Conservation (phyloP, 2,329 filamentous ascomycete genomes). For the Xylariales sp. region DNA sequence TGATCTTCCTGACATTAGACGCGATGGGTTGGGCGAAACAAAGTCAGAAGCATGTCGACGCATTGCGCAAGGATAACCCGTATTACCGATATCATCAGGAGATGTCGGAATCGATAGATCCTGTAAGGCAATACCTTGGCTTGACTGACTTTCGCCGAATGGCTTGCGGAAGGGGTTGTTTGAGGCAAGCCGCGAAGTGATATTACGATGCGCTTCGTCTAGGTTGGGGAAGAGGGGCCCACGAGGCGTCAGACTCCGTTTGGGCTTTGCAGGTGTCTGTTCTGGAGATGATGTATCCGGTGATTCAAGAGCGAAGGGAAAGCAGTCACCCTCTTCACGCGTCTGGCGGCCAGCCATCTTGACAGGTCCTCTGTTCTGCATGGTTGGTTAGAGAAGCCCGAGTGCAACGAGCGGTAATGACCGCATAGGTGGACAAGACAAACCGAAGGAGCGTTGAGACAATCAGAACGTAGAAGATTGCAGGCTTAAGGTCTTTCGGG, state of each 20-base stretch:
- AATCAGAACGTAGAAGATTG: too few species aligned
- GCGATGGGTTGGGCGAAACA: constrained; percentile 3
- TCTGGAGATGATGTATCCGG: background rate
- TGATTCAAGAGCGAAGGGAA: background rate
- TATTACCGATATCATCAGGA: constrained; percentile 3
- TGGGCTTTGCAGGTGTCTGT: constrained; percentile 4
- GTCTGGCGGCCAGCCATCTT: constrained; percentile 2
- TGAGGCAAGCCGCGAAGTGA: constrained; percentile 25
- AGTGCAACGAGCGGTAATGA: background rate
- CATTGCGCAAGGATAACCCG: background rate
- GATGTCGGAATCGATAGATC: constrained; percentile 3
- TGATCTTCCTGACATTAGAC: constrained; percentile 9
- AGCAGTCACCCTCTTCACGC: constrained; percentile 7
- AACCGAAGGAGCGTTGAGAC: too few species aligned
- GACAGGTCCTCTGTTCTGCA: background rate
- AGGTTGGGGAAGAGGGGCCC: constrained; percentile 32
- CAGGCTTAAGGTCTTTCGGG: too few species aligned
- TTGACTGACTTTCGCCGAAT: constrained; percentile 6
- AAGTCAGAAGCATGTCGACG: constrained; percentile 1
- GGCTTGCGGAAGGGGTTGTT: constrained; percentile 11
- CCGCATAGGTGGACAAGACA: too few species aligned
- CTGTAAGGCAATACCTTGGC: constrained; percentile 6
- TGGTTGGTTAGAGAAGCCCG: too few species aligned
- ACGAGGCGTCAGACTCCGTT: constrained; percentile 23
- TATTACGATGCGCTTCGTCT: constrained; percentile 33